These are phyloP conservation scores for Lipomyces anomalus DNA, from an alignment of 805 yeast species.

Conservation along the genomic window DNA sequence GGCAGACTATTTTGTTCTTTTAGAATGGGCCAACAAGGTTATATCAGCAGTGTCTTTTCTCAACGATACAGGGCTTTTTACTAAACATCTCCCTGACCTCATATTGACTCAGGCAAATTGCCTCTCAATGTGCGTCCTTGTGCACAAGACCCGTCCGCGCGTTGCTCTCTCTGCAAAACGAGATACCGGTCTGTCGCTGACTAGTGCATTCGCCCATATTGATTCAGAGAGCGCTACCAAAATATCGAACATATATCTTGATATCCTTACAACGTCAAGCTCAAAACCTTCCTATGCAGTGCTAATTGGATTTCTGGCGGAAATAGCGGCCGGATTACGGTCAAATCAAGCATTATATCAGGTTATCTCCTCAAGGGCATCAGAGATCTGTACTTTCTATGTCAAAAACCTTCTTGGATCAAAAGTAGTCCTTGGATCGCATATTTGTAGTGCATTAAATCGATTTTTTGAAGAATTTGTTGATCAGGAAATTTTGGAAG, in stretches of 20 bases:
- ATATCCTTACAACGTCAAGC: slow-evolving; percentile 9
- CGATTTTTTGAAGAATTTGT: slow-evolving; percentile 44
- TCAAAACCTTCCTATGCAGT: slow-evolving; percentile 8
- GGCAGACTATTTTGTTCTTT: slow-evolving; percentile 21
- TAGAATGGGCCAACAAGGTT: slow-evolving; percentile 24
- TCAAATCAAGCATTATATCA: slow-evolving; percentile 22
- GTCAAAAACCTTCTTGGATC: slow-evolving; percentile 31
- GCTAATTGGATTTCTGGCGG: slow-evolving; percentile 12
- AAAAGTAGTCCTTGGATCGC: slow-evolving; percentile 7
- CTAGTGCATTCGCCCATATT: slow-evolving; percentile 4
- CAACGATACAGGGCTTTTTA: too few species aligned
- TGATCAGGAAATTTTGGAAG: slow-evolving; percentile 36
- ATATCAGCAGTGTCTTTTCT: neutral
- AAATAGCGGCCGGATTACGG: slow-evolving; percentile 16
- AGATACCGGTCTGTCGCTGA: slow-evolving; percentile 7
- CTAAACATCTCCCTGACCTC: slow-evolving; percentile 9
- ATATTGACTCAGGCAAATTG: slow-evolving; percentile 10
- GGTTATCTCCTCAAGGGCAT: slow-evolving; percentile 13
- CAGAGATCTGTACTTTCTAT: slow-evolving; percentile 27
- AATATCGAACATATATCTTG: too few species aligned
- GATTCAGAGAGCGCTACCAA: slow-evolving; percentile 4
- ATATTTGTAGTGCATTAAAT: slow-evolving; percentile 33
- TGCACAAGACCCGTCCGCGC: slow-evolving; percentile 7
- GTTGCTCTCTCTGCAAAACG: slow-evolving; percentile 13
- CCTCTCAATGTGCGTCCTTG: slow-evolving; percentile 5